Evolutionary conservation across 805 yeast genomes (phyloP), one percentile per base, ranked within the genome.

Genomic region (Pichia thaimueangensis): DNA sequence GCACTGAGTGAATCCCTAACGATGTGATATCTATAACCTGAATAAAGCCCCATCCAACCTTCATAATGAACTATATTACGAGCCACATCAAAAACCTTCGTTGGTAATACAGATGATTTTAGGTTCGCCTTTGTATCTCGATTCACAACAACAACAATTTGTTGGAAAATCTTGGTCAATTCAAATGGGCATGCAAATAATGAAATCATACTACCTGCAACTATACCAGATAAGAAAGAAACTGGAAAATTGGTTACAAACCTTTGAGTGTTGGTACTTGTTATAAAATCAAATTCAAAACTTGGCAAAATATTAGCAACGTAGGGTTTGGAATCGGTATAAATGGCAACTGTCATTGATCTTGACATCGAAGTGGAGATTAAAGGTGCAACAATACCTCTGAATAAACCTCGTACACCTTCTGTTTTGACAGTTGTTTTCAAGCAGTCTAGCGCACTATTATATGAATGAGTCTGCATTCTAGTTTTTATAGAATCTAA

Each of bases 401-500:
- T 64, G 57, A 80, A 87, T 46, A 86, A 74, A 11, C 91, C 93
- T 6, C 60, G 48, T 5, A 79, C 30, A 0, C 95, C 95, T 54
- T 84, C 95, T 9, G 65, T 59, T 7, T 57, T 52, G 23, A 76
- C 64, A 0, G 94, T 80, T 35, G 70, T 63, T 28, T 55, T 54
- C 16, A 82, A 64, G 56, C 94, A 85, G 42, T 76, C 77, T 39
- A 68, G 58, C 22, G 80, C 71, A 39, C 75, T 70, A 13, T 65
- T 64, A 62, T 76, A 86, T 41, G 73, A 69, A 54, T 84, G 82
- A 0, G 94, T 82, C 58, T 86, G 96, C 79, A 84, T 80, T 46
- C 95, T 68, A 0, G 95, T 87, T 59, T 86, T 86, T 45, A 87
- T 69, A n/a, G 93, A 82, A 57, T 86, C 96, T 38, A 86, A 61